Evolutionary conservation across 805 yeast species (phyloP).

Genomic region (Metschnikowia dekortorum): DNA sequence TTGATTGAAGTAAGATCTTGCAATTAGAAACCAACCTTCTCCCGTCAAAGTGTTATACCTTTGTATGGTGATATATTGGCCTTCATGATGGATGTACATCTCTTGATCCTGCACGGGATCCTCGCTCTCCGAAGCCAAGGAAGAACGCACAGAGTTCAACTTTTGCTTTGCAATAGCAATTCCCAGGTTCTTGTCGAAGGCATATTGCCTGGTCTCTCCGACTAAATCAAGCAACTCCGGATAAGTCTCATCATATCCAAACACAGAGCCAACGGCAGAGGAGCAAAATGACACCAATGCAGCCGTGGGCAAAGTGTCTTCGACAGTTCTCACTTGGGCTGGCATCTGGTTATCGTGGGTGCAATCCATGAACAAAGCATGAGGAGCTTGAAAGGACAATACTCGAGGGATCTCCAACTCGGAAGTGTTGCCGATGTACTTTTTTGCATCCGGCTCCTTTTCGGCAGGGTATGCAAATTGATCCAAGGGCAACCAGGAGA

Average conservation of each 20-base stretch:
- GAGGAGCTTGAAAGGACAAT: slow-evolving; percentile 71
- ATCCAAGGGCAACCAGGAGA: slow-evolving; percentile 74
- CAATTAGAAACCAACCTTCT: slow-evolving; percentile 81
- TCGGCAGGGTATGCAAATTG: slow-evolving; percentile 64
- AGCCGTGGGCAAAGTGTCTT: slow-evolving; percentile 92
- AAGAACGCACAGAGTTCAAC: slow-evolving; percentile 53
- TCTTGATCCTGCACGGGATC: slow-evolving; percentile 63
- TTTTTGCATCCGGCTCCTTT: slow-evolving; percentile 28
- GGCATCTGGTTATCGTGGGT: slow-evolving; percentile 96
- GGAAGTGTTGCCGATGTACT: slow-evolving; percentile 39
- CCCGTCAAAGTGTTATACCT: slow-evolving; percentile 81
- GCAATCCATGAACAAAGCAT: slow-evolving; percentile 95
- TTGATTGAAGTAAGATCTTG: slow-evolving; percentile 69
- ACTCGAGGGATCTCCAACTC: slow-evolving; percentile 67
- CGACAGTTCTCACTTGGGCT: slow-evolving; percentile 82
- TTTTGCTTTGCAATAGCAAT: slow-evolving; percentile 68
- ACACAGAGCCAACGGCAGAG: slow-evolving; percentile 89
- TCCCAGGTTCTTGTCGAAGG: slow-evolving; percentile 48
- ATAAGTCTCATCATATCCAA: slow-evolving; percentile 91
- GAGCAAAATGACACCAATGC: slow-evolving; percentile 91
- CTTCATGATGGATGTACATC: slow-evolving; percentile 92
- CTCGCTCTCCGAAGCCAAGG: slow-evolving; percentile 51
- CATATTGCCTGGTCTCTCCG: slow-evolving; percentile 62
- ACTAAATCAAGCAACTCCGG: slow-evolving; percentile 81
- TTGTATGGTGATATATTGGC: slow-evolving; percentile 87